Percentiles rank a stretch among this genome's conserved stretches.
Conservation (phyloP, 768 basidiomycete species). For the Suillus bovinus region DNA sequence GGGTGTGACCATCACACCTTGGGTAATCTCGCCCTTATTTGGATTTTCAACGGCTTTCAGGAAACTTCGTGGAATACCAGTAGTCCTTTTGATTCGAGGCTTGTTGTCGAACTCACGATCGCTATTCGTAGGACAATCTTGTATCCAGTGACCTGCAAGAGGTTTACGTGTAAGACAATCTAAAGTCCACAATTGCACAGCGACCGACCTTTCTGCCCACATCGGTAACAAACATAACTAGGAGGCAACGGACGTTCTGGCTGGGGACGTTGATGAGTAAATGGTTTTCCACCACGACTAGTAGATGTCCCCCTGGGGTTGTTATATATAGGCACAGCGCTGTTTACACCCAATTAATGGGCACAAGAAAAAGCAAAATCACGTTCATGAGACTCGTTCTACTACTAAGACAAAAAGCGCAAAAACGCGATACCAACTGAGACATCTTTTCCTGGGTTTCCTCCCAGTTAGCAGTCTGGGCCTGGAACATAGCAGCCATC, state of each 20-base stretch:
- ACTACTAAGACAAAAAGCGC: constrained; percentile 63
- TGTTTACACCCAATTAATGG: constrained; percentile 37
- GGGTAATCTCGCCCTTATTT: constrained; percentile 63
- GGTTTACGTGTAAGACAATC: constrained; percentile 12
- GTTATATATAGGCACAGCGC: constrained; percentile 67
- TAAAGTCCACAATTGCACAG: neutral
- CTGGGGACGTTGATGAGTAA: constrained; percentile 46
- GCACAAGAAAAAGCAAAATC: constrained; percentile 40
- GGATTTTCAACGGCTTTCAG: constrained; percentile 94
- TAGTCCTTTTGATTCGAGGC: constrained; percentile 95
- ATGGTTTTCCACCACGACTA: constrained; percentile 57
- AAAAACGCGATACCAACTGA: constrained; percentile 81
- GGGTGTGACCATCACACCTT: constrained; percentile 97
- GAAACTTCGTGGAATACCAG: constrained; percentile 97
- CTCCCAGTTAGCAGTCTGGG: constrained; percentile 94
- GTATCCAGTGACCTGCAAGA: constrained; percentile 93
- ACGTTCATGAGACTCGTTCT: constrained; percentile 73
- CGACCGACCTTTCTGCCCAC: constrained; percentile 89
- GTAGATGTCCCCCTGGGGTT: constrained; percentile 68
- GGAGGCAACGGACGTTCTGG: constrained; percentile 82
- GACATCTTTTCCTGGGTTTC: constrained; percentile 99
- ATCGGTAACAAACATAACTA: constrained; percentile 98
- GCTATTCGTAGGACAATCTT: constrained; percentile 97
- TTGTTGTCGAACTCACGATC: constrained; percentile 93
- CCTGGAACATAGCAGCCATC: constrained; percentile 98